Conservation (phyloP, 164 flowering plant genomes). For the Nelumbo lutea region DNA sequence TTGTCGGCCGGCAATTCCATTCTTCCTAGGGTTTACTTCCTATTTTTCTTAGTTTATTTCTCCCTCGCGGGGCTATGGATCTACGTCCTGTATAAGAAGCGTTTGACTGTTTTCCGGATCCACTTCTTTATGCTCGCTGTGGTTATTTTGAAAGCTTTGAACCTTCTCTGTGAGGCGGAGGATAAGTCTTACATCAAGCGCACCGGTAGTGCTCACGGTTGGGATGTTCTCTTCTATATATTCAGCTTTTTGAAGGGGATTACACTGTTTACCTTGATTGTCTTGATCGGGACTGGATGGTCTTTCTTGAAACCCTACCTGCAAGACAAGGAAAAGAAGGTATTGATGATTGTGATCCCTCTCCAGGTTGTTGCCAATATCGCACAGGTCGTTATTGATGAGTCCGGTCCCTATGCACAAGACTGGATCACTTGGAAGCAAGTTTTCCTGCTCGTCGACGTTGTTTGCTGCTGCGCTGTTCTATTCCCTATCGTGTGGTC, state of each 20-base stretch:
- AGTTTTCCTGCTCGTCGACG: slow-evolving; percentile 12
- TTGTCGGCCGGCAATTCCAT: slow-evolving; percentile 73
- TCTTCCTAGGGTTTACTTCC: slow-evolving; percentile 70
- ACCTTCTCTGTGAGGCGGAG: slow-evolving; percentile 12
- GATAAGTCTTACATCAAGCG: slow-evolving; percentile 10
- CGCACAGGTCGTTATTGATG: slow-evolving; percentile 8
- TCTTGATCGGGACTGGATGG: slow-evolving; percentile 16
- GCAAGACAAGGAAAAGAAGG: slow-evolving; percentile 16
- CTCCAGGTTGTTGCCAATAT: slow-evolving; percentile 10
- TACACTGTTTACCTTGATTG: slow-evolving; percentile 13
- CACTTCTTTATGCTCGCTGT: slow-evolving; percentile 92
- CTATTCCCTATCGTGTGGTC: slow-evolving; percentile 96
- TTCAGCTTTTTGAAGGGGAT: slow-evolving; percentile 14
- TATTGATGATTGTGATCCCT: slow-evolving; percentile 15
- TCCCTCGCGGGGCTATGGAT: slow-evolving; percentile 53
- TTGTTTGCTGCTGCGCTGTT: slow-evolving; percentile 33
- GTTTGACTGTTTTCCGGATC: slow-evolving; percentile 56
- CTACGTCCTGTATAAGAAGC: slow-evolving; percentile 45
- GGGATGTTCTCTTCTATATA: slow-evolving; percentile 14
- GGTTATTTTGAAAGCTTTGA: slow-evolving; percentile 43
- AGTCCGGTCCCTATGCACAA: slow-evolving; percentile 7
- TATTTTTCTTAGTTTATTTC: slow-evolving; percentile 54
- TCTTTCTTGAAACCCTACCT: slow-evolving; percentile 13
- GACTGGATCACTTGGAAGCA: slow-evolving; percentile 12
- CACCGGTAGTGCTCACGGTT: slow-evolving; percentile 71